phyloP scores from a whole-genome alignment of 495 filamentous ascomycete genomes.

The Penicillium angulare region DNA sequence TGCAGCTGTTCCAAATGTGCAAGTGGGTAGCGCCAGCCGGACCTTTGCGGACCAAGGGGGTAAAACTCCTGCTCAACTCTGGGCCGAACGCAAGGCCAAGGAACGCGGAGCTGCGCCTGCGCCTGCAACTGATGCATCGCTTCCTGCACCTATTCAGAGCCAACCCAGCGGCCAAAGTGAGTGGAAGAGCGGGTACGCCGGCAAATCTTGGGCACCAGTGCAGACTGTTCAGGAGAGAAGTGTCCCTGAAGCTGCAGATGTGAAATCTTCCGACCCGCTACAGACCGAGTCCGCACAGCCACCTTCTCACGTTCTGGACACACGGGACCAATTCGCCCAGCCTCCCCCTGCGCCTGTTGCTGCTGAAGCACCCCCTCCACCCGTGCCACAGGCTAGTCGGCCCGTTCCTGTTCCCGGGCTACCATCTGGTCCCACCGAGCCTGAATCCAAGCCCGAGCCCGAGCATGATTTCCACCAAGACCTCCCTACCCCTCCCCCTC shows the following conservation, averaged over 20 bases:
- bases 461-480: constrained; percentile 36
- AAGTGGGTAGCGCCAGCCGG: constrained; percentile 76
- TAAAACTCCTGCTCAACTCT: constrained; percentile 94
- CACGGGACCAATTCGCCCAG: constrained; percentile 76
- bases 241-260: constrained; percentile 58
- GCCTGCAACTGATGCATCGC: constrained; percentile 32
- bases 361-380: constrained; percentile 13
- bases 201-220: constrained; percentile 85
- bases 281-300: constrained; percentile 50
- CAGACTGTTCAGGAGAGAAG: constrained; percentile 67
- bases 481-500: constrained; percentile 56
- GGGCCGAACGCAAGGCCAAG: constrained; percentile 93
- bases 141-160: constrained; percentile 53
- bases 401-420: constrained; percentile 73
- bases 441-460: constrained; percentile 39
- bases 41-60: constrained; percentile 94
- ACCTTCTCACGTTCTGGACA: constrained; percentile 60
- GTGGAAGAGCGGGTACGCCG: constrained; percentile 87
- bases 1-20: constrained; percentile 47
- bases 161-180: constrained; percentile 69
- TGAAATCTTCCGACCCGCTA: constrained; percentile 45
- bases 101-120: constrained; percentile 58
- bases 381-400: constrained; percentile 37
- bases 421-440: constrained; percentile 52
- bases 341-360: constrained; percentile 53